These are phyloP conservation scores for Parasarocladium wereldwijsianum DNA, from an alignment of 2,329 filamentous ascomycete genomes.

Conservation along the genomic window DNA sequence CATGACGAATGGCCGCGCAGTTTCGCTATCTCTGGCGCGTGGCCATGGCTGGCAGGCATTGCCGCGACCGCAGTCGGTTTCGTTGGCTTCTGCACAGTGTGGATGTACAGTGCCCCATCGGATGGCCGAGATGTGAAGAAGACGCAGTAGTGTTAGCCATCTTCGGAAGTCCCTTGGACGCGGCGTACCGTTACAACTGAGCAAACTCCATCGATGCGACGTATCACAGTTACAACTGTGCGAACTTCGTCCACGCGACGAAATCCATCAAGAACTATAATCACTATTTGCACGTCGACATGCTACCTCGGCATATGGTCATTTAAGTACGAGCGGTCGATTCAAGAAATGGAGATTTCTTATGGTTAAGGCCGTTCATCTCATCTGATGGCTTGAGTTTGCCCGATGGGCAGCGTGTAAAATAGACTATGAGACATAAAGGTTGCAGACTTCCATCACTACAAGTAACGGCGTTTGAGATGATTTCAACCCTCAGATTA, in stretches of 20 bases:
- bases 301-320: too few relatives aligned
- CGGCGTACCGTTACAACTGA: too few relatives aligned
- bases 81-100: constrained; percentile 70
- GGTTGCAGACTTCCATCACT: background rate
- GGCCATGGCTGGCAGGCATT: constrained; percentile 88
- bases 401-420: too few relatives aligned
- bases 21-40: constrained; percentile 78
- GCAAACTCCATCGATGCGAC: too few relatives aligned
- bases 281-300: too few relatives aligned
- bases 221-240: too few relatives aligned
- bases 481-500: constrained; percentile 33
- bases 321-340: too few relatives aligned
- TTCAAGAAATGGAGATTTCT: too few relatives aligned
- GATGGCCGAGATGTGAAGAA: constrained; percentile 4
- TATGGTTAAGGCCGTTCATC: too few relatives aligned
- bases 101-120: constrained; percentile 56
- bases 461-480: background rate
- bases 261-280: constrained; percentile 1
- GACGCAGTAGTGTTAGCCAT: too few relatives aligned
- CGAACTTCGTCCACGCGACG: background rate
- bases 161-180: too few relatives aligned
- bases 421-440: constrained; percentile 4
- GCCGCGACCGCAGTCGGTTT: constrained; percentile 73
- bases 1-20: constrained; percentile 94
- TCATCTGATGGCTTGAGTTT: too few relatives aligned